A percentile compares a stretch with the other conserved stretches of the same genome.
Evolutionary conservation across 805 yeast species (phyloP).

Genomic region (Hanseniaspora lachancei): DNA sequence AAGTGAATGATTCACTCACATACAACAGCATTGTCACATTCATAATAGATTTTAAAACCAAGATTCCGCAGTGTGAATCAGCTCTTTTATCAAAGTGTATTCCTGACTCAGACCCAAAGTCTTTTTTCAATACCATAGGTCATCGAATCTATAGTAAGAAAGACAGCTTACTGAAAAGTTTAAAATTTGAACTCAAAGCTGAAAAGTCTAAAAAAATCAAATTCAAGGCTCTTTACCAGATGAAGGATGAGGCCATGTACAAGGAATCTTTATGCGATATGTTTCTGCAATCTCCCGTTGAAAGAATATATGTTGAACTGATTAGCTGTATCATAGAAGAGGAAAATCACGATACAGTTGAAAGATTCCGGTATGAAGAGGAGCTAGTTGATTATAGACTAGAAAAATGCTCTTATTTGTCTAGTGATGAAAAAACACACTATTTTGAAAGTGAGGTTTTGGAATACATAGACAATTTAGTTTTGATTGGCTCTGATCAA

Average conservation of each 20-base stretch:
- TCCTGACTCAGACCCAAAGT: slow-evolving; percentile 36
- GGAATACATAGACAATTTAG: slow-evolving; percentile 57
- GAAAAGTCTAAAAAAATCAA: slow-evolving; percentile 34
- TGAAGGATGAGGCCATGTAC: slow-evolving; percentile 40
- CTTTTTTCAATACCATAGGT: slow-evolving; percentile 40
- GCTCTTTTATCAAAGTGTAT: slow-evolving; percentile 37
- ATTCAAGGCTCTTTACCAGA: slow-evolving; percentile 26
- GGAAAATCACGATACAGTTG: slow-evolving; percentile 39
- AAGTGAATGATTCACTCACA: neutral
- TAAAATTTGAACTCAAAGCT: slow-evolving; percentile 29
- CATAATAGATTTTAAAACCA: slow-evolving; percentile 34
- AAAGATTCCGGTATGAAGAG: slow-evolving; percentile 48
- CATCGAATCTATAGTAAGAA: slow-evolving; percentile 35
- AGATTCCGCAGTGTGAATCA: slow-evolving; percentile 31
- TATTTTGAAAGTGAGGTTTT: slow-evolving; percentile 32
- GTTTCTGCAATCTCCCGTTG: slow-evolving; percentile 39
- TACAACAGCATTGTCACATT: slow-evolving; percentile 22
- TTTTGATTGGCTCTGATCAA: slow-evolving; percentile 41
- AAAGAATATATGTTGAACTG: slow-evolving; percentile 39
- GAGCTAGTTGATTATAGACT: slow-evolving; percentile 45
- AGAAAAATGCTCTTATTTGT: slow-evolving; percentile 40
- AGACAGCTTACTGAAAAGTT: slow-evolving; percentile 33
- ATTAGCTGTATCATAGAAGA: slow-evolving; percentile 35
- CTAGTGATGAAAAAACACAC: slow-evolving; percentile 31
- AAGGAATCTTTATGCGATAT: slow-evolving; percentile 34